phyloP scores from a whole-genome alignment of 2,329 filamentous ascomycete species.

The Epichloe aotearoae region DNA sequence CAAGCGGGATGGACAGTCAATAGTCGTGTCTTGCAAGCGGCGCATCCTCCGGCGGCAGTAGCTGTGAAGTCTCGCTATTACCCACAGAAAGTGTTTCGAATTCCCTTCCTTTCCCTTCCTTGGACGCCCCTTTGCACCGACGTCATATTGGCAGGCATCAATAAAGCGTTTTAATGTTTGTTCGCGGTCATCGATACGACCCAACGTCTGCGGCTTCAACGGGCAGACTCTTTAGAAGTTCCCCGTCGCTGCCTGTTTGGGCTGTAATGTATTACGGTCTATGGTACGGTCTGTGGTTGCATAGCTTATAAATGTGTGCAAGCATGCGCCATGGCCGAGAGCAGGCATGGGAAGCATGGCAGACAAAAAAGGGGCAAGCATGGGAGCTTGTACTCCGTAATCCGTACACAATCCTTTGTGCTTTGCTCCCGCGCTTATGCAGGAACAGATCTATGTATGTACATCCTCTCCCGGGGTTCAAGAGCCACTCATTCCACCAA shows the following conservation, averaged over 20 bases:
- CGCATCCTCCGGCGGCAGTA: constrained; percentile 1
- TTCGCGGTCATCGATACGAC: too few relatives aligned
- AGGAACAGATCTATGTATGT: constrained; percentile 11
- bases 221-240: too few relatives aligned
- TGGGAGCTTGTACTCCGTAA: not conserved
- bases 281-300: too few relatives aligned
- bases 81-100: not conserved
- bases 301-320: too few relatives aligned
- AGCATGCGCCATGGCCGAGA: too few relatives aligned
- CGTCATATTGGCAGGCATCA: not conserved
- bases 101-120: not conserved
- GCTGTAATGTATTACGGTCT: too few relatives aligned
- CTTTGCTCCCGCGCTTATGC: constrained; percentile 8
- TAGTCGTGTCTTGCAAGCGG: not conserved
- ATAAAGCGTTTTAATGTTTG: too few relatives aligned
- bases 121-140: not conserved
- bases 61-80: not conserved
- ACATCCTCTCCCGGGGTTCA: not conserved
- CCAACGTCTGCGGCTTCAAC: too few relatives aligned
- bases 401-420: not conserved
- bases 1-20: not conserved
- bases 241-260: too few relatives aligned
- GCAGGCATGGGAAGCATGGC: too few relatives aligned
- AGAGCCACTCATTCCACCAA: not conserved
- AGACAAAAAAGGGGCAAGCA: not conserved